Evolutionary conservation across 306 rosid genomes (phyloP), one percentile per base, ranked within the genome.

Genomic region (Dryas alaskensis): DNA sequence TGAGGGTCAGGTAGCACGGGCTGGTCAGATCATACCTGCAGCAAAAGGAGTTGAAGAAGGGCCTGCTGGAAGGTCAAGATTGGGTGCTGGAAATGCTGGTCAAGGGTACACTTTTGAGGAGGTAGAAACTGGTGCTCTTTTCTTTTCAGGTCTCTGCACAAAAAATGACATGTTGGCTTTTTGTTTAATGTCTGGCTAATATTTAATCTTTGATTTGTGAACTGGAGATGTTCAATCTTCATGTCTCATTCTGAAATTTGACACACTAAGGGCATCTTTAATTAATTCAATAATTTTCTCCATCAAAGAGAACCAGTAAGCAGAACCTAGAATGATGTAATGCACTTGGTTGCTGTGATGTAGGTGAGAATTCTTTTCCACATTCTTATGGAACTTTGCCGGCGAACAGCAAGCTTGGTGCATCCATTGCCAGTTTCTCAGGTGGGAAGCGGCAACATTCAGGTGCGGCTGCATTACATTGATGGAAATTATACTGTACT

Each of bases 21-120:
- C 83, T 75, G 82, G 89, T 81, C 96, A 85, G 81, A 75, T 82
- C 64, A 72, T 83, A 76, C 73, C 88, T 76, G 98, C 87, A 64
- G 81, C 86, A 65, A 92, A 92, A 81, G 99, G 86, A 75, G 87
- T 64, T 46, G 99, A 92, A 80, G 99, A 92, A 79, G 91, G 84
- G 66, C 67, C 88, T 60, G 81, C 89, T 65, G 96, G 86, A 62
- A 87, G 98, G 78, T 86, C 90, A 17, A 85, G 99, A 82, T 55
- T 88, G 17, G 99, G 99, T 57, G 75, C 85, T 81, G 99, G 99
- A 73, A 94, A 94, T 88, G 98, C 99, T 73, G 99, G 98, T 72
- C 99, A 94, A 86, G 99, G 99, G 80, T 94, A 94, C 79, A 94
- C 93, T 10, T 94, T 87, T 78, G 99, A 94, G 73, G 99, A 94